Evolutionary conservation across 75 land plant genomes (phyloP), one percentile per base, ranked within the genome.

Genomic region (Sequoiadendron giganteum): DNA sequence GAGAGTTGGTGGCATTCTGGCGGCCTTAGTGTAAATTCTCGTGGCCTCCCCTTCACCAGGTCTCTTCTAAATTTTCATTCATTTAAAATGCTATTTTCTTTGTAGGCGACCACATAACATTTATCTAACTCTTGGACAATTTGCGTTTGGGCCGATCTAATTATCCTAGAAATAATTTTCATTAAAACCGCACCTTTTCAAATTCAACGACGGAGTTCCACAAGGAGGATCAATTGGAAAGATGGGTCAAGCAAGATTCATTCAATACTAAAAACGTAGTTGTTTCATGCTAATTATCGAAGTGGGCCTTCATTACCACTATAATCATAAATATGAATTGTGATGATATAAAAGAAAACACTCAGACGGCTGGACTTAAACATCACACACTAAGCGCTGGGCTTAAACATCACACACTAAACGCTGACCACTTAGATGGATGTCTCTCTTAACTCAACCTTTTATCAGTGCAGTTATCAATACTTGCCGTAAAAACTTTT

Each of bases 1-100:
- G 99, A 38, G 99, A 97, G 91, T 90, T 96, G 90, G 81, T 97
- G 79, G 87, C 95, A 42, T 97, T 91, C 89, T 94, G 94, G 95
- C 2, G 92, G 52, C 94, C 96, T 40, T 85, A 76, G 19, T 88
- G 87, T 83, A 85, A 80, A 47, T 92, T 89, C 89, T 91, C 85
- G 88, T 90, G 92, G 87, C 96, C 90, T 90, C 91, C 91, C 88
- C 97, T 48, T 94, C 92, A 92, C 88, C 94, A 82, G 90, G 87
- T 89, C 89, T 84, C 85, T 65, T 19, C 15, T 70, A 30, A 81
- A 58, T 43, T n/a, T 58, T 34, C 3, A 34, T 65, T 65, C 6
- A 10, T 73, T 34, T 34, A 32, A 73, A 32, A 73, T 30, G 15
- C 11, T 32, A n/a, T n/a, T n/a, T n/a, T n/a, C n/a, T n/a, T n/a